Evolutionary conservation across 345 rosid species (phyloP), one percentile per base, ranked within the genome.

Genomic region (Reutealis trisperma): DNA sequence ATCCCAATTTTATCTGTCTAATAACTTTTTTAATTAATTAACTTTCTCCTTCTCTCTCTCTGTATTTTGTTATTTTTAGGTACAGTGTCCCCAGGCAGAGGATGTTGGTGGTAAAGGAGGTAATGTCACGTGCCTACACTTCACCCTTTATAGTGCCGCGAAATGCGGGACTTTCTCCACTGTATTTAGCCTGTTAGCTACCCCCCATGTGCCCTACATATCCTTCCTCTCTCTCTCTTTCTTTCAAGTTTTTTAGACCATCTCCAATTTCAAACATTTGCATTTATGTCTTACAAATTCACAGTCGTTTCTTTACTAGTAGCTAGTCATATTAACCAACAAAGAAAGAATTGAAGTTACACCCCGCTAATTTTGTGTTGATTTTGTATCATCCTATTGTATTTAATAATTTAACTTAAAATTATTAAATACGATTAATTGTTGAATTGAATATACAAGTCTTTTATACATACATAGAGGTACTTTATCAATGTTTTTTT

Each of bases 121-220:
- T 76, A 79, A 73, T 3, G 70, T 83, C 90, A 87, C 88, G 87
- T 85, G 87, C 74, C 60, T 64, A 42, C 60, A 3, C 59, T 25
- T 71, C 58, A 21, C 57, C 76, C 66, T 64, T 78, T 71, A 47
- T 21, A 45, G 30, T n/a, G 71, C 81, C 85, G 80, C 44, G 63
- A 80, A 80, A 72, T 73, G 77, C 80, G 85, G 80, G 80, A 6
- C 81, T 72, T 70, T 79, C 73, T 73, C 51, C 69, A 4, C n/a
- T 27, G 1, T 54, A 15, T 74, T 30, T 27, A 21, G 19, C 22
- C 54, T 8, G 47, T 30, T 27, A 21, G 19, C 22, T 25, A 8
- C 11, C 2, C 54, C 73, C 76, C 77, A 81, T 64, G 83, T 78
- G 86, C 80, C 13, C n/a, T 34, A 0, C 5, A 34, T 4, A 34